Conservation (phyloP, 2,329 filamentous ascomycete genomes). For the Paecilomyces sp. region DNA sequence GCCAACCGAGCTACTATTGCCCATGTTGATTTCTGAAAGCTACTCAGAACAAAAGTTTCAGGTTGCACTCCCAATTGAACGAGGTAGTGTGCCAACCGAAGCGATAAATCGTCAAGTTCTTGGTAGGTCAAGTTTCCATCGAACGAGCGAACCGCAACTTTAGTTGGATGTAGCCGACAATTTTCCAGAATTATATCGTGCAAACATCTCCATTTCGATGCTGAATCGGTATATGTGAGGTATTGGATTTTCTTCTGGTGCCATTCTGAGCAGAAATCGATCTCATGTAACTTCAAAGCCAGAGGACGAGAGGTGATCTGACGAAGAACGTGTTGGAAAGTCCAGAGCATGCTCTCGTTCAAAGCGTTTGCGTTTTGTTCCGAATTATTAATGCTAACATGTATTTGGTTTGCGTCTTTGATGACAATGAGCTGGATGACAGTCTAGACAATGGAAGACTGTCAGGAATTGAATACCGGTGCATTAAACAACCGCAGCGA, state of each 20-base stretch:
- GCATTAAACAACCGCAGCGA: background rate
- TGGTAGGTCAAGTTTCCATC: background rate
- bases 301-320: background rate
- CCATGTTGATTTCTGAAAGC: background rate
- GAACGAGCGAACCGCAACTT: background rate
- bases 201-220: background rate
- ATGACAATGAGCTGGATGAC: background rate
- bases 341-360: background rate
- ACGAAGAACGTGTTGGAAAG: background rate
- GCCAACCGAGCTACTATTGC: conserved; percentile 43
- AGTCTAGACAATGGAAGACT: background rate
- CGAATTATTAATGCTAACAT: background rate
- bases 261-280: background rate
- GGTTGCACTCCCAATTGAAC: background rate
- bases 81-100: background rate
- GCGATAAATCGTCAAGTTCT: background rate
- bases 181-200: background rate
- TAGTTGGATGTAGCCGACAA: background rate
- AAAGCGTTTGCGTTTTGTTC: background rate
- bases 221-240: background rate
- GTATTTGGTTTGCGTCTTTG: background rate
- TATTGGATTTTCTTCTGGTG: background rate
- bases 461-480: background rate
- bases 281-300: background rate
- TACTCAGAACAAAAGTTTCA: background rate